Percentiles rank a stretch among this genome's conserved stretches.
Evolutionary conservation across 1,284 basidiomycete genomes (phyloP).

Genomic region (Microbotryum lychnidis-dioicae): DNA sequence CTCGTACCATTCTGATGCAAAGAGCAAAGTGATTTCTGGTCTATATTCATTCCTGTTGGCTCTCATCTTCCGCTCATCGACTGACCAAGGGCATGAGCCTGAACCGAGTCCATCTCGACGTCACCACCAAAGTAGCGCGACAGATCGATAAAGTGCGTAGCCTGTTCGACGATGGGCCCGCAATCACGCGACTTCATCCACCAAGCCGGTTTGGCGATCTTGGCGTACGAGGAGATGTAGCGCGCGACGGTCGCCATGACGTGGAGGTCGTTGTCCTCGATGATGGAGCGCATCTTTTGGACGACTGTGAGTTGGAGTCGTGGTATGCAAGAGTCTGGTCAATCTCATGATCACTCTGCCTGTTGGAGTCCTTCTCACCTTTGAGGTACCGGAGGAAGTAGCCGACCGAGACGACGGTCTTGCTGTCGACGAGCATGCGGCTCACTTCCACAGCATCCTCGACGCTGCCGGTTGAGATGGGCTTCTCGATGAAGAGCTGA

Average conservation of each 20-base stretch:
- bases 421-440: conserved; percentile 79
- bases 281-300: conserved; percentile 96
- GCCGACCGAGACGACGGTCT: conserved; percentile 81
- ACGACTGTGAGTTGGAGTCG: conserved; percentile 50
- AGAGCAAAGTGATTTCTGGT: not conserved
- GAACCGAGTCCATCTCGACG: conserved; percentile 75
- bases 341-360: not conserved
- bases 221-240: conserved; percentile 81
- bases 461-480: conserved; percentile 33
- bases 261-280: conserved; percentile 87
- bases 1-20: conserved; percentile 62
- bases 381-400: conserved; percentile 86
- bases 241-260: conserved; percentile 96
- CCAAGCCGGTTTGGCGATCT: conserved; percentile 77
- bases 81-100: conserved; percentile 39
- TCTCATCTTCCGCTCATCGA: not conserved
- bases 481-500: conserved; percentile 36
- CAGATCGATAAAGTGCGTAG: conserved; percentile 62
- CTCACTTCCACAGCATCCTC: conserved; percentile 51
- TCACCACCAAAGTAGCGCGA: conserved; percentile 86
- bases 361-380: conserved; percentile 16
- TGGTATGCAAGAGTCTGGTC: not conserved
- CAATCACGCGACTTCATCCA: conserved; percentile 91
- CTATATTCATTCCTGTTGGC: no score
- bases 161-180: conserved; percentile 93